Base-by-base conservation (phyloP, 192 early-diverging fungal species). In the Coemansia aciculifera region DNA sequence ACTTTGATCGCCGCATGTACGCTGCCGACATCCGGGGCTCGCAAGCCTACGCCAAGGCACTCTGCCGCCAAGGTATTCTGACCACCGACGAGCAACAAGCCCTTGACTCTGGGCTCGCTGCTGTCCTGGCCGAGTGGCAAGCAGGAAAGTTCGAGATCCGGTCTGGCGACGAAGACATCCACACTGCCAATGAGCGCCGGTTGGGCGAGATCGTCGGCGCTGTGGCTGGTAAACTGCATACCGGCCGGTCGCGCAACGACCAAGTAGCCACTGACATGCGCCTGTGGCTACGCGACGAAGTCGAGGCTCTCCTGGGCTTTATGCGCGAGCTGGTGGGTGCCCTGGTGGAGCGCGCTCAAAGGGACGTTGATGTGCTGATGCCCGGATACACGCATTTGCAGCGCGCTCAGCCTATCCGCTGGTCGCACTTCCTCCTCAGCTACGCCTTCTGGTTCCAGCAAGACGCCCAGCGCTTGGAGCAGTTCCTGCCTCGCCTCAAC, bases 341-440 rank as follows among this genome's bases (percentile, higher is more conserved):
- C 11, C 79, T 88, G 31, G 90, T 94, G 3, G 76, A 79, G 36
- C 86, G 97, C n/a, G 97, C 97, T 5, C 88, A 92, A 64, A 72
- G 69, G 34, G 97, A 99, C 70, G 87, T 97, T 11, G 92, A 98
- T 76, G 89, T 95, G n/a, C 70, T 99, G 61, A 96, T 99, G 94
- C 97, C 97, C 39, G 97, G 97, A 0, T 99, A 98, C 85, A 99
- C 97, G n/a, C 97, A 99, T 77, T 70, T 99, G 73, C 97, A 95
- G 89, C 85, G 95, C 19, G 97, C 96, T 5, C 97, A 99, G 85
- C 97, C 97, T 7, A 97, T 99, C 66, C 91, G 95, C 39, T 99
- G 97, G 97, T 90, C 89, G 27, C 97, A 99, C 68, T 89, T 90
- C 54, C 85, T 99, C 43, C 77, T 99, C 34, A 86, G 89, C 62